Base-by-base conservation (phyloP, 805 yeast genomes). In the Sugiyamaella mastotermitis region DNA sequence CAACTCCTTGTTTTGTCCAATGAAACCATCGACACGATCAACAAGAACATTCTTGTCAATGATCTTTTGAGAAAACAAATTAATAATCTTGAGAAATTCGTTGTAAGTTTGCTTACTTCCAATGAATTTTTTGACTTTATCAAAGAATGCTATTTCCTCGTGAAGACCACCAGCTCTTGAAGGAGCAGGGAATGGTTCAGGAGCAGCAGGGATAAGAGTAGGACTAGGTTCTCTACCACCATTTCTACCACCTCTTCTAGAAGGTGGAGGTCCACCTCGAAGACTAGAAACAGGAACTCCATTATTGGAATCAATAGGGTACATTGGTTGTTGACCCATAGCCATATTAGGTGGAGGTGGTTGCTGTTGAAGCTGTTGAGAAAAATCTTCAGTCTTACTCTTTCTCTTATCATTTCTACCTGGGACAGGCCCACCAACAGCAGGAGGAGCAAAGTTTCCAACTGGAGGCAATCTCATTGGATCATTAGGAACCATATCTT, bases 71-170 rank as follows among this genome's bases (percentile, higher is more conserved):
- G 95, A 82, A 54, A 78, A 92, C 51, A 92, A 66, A 51, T 90
- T 86, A 49, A 92, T 65, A 41, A 90, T 70, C 59, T 94, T 94
- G 58, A 92, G 68, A 58, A 92, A 92, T 64, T 92, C 98, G 50
- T 83, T 83, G 61, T 92, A 92, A 9, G 86, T 75, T 58, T 83
- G 94, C 57, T 86, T 88, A 58, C 84, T 86, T 15, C 87, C 87
- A 52, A 92, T 78, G 5, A 79, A 79, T 56, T 83, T 84, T 64
- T 90, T 90, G 23, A 85, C 95, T 55, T 80, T 82, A 58, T 92
- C 97, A 55, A 92, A 92, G 57, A 92, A 92, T 5, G 79, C 71
- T 26, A 92, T 76, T 60, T 92, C 98, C 53, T 87, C 95, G 45
- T 78, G 72, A 38, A 87, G 63, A 22, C 87, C 72, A 15, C 68